Evolutionary conservation across 2,329 filamentous ascomycete species (phyloP).

Genomic region (Cadophora luteo-olivacea): DNA sequence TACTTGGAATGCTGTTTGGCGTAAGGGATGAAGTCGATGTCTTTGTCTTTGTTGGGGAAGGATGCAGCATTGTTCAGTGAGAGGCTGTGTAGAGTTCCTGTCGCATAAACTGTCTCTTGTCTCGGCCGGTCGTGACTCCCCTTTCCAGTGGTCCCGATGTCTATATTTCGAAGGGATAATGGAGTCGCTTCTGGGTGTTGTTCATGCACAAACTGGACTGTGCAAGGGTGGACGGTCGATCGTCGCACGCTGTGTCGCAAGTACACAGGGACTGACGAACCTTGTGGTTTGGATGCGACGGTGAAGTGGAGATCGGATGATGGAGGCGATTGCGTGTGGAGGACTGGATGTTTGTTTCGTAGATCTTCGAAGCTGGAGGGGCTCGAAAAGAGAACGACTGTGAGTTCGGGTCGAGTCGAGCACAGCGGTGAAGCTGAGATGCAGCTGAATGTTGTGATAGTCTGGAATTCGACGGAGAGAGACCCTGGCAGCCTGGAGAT

Average conservation of each 20-base stretch:
- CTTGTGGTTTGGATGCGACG: constrained; percentile 6
- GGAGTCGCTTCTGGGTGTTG: constrained; percentile 12
- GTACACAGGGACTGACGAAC: constrained; percentile 15
- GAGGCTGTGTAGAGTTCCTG: constrained; percentile 4
- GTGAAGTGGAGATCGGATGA: constrained; percentile 14
- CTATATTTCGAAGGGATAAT: neutral
- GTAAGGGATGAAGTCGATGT: constrained; percentile 15
- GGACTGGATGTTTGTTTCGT: neutral
- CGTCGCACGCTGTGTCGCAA: constrained; percentile 23
- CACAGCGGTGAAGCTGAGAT: neutral
- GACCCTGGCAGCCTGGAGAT: neutral
- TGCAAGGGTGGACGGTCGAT: constrained; percentile 14
- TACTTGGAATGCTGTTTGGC: constrained; percentile 17
- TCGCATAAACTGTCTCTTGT: constrained; percentile 30
- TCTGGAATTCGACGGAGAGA: neutral
- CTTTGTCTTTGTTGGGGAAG: constrained; percentile 12
- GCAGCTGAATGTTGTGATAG: neutral
- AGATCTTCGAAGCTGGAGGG: neutral
- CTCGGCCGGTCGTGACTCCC: constrained; percentile 26
- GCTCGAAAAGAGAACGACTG: neutral
- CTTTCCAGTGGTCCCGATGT: constrained; percentile 20
- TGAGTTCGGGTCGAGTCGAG: constrained; percentile 1
- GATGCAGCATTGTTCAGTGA: constrained; percentile 28
- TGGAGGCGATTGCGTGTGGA: neutral
- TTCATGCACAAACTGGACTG: constrained; percentile 16